phyloP scores from a whole-genome alignment of 306 rosid genomes.

The Medicago lupulina region DNA sequence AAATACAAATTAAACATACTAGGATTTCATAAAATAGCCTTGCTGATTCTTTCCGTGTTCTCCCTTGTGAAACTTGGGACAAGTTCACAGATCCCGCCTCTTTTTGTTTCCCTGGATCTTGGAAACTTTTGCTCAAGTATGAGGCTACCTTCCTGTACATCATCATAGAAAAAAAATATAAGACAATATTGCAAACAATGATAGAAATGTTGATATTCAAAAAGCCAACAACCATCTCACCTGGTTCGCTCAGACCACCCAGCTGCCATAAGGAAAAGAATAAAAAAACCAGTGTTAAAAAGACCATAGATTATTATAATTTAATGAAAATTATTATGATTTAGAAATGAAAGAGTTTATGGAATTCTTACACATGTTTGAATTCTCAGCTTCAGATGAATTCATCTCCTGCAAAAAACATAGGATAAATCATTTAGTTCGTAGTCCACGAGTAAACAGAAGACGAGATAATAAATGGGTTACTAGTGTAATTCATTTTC shows the following conservation, averaged over 20 bases:
- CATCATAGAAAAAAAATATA: conserved; percentile 37
- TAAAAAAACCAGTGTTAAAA: conserved; percentile 40
- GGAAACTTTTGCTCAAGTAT: conserved; percentile 56
- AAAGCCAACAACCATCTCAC: conserved; percentile 49
- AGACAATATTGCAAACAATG: conserved; percentile 27
- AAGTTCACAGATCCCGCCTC: conserved; percentile 53
- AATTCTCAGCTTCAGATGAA: conserved; percentile 44
- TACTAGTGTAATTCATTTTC: too few relatives aligned
- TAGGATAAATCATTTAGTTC: conserved; percentile 33
- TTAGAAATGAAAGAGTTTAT: conserved; percentile 37
- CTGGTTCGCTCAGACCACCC: conserved; percentile 82
- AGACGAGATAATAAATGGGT: background rate
- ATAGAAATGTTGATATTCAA: conserved; percentile 30
- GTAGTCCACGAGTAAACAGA: conserved; percentile 5
- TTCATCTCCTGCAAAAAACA: conserved; percentile 55
- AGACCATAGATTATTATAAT: conserved; percentile 13
- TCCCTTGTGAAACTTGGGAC: conserved; percentile 50
- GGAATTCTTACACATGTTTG: conserved; percentile 60
- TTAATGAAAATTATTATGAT: conserved; percentile 31
- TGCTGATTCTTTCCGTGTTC: conserved; percentile 69
- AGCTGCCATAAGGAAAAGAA: conserved; percentile 52
- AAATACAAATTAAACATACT: conserved; percentile 57
- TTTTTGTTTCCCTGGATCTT: conserved; percentile 38
- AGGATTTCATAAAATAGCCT: conserved; percentile 79
- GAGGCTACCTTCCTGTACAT: conserved; percentile 65